phyloP scores from a whole-genome alignment of 2,329 filamentous ascomycete genomes.

The Fusarium fracticaudum region DNA sequence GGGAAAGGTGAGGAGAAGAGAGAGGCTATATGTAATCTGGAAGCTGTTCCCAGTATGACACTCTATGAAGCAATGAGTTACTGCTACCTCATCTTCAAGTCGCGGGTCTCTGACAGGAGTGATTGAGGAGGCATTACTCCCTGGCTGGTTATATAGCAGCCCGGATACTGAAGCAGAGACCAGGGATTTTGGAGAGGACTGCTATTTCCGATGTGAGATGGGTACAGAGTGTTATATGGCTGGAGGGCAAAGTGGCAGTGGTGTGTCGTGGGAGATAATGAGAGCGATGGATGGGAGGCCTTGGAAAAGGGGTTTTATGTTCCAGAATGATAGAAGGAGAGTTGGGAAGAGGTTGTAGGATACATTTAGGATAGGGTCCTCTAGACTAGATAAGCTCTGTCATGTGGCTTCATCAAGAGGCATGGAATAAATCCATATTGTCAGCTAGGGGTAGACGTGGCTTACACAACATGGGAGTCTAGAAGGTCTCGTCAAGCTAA shows the following conservation, averaged over 20 bases:
- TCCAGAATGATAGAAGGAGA: background rate
- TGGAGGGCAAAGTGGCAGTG: no score
- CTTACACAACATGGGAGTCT: background rate
- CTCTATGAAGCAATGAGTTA: background rate
- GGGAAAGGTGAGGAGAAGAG: fast-evolving
- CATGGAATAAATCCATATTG: background rate
- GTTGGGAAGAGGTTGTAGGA: fast-evolving
- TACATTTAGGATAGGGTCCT: background rate
- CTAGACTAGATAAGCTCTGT: fast-evolving
- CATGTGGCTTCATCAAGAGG: background rate
- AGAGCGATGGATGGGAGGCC: fast-evolving
- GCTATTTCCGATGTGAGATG: background rate
- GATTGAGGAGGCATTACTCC: background rate
- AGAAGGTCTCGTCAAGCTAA: background rate
- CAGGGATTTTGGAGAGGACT: background rate
- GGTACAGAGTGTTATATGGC: background rate
- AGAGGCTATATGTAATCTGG: fast-evolving
- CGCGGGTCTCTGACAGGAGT: background rate
- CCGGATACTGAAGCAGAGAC: fast-evolving
- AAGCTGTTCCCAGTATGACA: fast-evolving
- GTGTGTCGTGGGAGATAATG: fast-evolving
- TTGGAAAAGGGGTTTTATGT: background rate
- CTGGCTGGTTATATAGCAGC: background rate
- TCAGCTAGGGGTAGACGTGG: background rate
- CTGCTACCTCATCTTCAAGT: background rate